A percentile compares a stretch with the other conserved stretches of the same genome.
Conservation (phyloP, 768 basidiomycete species). For the Tricholoma hemisulphureum region DNA sequence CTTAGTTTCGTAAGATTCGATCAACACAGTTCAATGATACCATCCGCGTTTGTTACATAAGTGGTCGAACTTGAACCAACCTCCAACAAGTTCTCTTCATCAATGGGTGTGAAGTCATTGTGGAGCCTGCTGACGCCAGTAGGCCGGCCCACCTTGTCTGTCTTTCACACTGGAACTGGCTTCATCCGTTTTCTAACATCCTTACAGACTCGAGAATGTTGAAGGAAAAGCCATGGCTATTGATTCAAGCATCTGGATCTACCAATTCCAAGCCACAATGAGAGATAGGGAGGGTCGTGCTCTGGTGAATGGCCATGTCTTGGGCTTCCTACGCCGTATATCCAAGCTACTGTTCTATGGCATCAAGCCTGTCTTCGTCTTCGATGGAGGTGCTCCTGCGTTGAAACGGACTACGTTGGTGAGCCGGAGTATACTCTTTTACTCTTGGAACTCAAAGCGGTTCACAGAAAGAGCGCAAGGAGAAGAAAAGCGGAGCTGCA, state of each 20-base stretch:
- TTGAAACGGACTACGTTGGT: constrained; percentile 90
- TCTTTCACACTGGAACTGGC: constrained; percentile 9
- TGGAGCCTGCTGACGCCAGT: constrained; percentile 94
- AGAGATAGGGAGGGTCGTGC: constrained; percentile 93
- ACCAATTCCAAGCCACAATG: constrained; percentile 99
- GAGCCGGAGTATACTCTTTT: constrained; percentile 23
- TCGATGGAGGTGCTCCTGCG: constrained; percentile 93
- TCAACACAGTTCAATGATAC: too few species aligned
- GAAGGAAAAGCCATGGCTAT: constrained; percentile 97
- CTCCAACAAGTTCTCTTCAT: too few species aligned
- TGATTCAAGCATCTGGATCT: constrained; percentile 99
- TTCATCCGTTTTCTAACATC: not conserved
- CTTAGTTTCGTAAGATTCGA: too few species aligned
- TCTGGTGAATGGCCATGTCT: constrained; percentile 88
- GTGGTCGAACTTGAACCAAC: too few species aligned
- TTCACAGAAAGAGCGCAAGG: constrained; percentile 76
- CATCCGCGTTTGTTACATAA: not conserved
- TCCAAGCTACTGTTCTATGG: constrained; percentile 95
- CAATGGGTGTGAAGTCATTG: constrained; percentile 95
- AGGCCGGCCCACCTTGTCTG: constrained; percentile 88
- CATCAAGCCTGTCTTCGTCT: constrained; percentile 98
- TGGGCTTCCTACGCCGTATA: constrained; percentile 88
- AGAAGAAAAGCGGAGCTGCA: constrained; percentile 89
- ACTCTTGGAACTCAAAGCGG: not conserved
- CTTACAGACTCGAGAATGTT: constrained; percentile 79